Conservation (phyloP, 2,329 filamentous ascomycete genomes). For the Grosmannia clavigera region DNA sequence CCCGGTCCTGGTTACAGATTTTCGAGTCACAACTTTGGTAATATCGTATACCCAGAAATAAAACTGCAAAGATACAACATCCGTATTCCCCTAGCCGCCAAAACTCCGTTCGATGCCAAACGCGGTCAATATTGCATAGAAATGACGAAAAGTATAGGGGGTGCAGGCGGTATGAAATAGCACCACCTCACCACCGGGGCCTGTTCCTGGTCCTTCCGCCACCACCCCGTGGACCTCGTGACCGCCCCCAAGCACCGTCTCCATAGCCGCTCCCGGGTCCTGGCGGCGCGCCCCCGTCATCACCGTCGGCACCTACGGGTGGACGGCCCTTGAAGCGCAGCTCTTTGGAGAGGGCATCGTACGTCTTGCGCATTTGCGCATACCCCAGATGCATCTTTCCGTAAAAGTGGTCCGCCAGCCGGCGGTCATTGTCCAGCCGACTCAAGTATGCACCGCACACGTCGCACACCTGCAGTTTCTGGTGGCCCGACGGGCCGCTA, state of each 20-base stretch:
- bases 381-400: slow-evolving; percentile 99
- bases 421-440: slow-evolving; percentile 83
- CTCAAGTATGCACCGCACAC: slow-evolving; percentile 93
- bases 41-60: neutral
- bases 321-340: slow-evolving; percentile 44
- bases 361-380: slow-evolving; percentile 94
- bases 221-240: slow-evolving; percentile 38
- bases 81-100: neutral
- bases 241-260: slow-evolving; percentile 27
- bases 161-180: neutral
- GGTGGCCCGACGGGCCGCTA: slow-evolving; percentile 82
- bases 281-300: slow-evolving; percentile 18
- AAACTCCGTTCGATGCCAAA: neutral
- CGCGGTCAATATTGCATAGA: neutral
- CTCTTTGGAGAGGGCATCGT: slow-evolving; percentile 75
- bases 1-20: neutral
- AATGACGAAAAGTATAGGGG: neutral
- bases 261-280: slow-evolving; percentile 24
- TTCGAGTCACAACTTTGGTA: neutral
- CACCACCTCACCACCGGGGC: slow-evolving; percentile 28
- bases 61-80: neutral
- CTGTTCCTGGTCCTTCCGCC: slow-evolving; percentile 40
- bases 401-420: slow-evolving; percentile 94
- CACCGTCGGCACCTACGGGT: slow-evolving; percentile 27
- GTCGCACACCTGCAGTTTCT: slow-evolving; percentile 97